A percentile compares a stretch with the other conserved stretches of the same genome.
Conservation (phyloP, 1,284 basidiomycete species). For the Leccinum ambiguum region DNA sequence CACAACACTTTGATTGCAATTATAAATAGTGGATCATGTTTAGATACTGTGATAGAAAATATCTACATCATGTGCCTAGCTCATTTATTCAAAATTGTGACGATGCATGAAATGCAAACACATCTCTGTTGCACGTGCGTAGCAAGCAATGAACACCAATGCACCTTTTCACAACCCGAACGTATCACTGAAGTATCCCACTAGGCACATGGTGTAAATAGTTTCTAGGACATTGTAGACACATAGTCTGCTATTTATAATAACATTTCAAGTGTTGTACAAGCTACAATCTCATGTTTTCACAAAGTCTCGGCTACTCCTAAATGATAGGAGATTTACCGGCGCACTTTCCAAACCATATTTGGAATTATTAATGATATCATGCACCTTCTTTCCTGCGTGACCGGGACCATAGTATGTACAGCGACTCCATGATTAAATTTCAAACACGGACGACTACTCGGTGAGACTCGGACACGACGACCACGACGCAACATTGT, state of each 20-base stretch:
- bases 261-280: neutral
- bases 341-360: neutral
- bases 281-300: conserved; percentile 1
- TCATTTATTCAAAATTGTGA: neutral
- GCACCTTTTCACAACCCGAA: neutral
- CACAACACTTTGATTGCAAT: neutral
- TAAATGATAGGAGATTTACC: conserved; percentile 1
- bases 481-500: too few species aligned
- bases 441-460: too few species aligned
- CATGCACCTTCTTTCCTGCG: too few species aligned
- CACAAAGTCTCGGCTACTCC: neutral
- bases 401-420: too few species aligned
- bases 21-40: neutral
- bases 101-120: neutral
- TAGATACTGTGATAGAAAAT: neutral
- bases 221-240: neutral
- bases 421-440: too few species aligned
- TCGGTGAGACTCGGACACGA: too few species aligned
- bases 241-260: neutral
- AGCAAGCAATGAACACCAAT: neutral
- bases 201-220: neutral
- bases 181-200: neutral
- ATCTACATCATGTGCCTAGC: neutral
- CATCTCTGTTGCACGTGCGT: neutral
- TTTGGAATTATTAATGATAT: neutral